Evolutionary conservation across 23 red algal genomes (phyloP).

Genomic region (Pyropia haitanensis): DNA sequence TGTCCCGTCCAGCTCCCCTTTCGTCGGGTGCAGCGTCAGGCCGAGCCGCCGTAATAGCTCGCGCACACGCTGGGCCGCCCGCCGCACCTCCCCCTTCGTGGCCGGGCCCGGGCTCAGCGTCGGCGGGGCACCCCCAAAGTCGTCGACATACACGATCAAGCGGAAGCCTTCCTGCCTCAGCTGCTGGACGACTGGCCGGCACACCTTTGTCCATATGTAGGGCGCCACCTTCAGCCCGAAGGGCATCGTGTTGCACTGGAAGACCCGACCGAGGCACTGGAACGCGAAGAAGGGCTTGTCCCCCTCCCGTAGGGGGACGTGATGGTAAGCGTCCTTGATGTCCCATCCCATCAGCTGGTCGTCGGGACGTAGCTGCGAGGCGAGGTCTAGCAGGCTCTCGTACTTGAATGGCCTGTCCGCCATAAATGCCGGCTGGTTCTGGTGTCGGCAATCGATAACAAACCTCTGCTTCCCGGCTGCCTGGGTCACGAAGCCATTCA

Average conservation of each 20-base stretch:
- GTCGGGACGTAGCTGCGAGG: background rate
- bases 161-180: background rate
- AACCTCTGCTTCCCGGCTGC: constrained; percentile 8
- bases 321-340: constrained; percentile 17
- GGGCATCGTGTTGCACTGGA: constrained; percentile 10
- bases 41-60: background rate
- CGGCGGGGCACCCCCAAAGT: too few species aligned
- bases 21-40: background rate
- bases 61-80: background rate
- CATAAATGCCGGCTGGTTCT: constrained; percentile 4
- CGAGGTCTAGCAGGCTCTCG: constrained; percentile 14
- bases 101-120: too few species aligned
- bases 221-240: constrained; percentile 16
- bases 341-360: constrained; percentile 15
- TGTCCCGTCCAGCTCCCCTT: constrained; percentile 4
- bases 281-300: constrained; percentile 32
- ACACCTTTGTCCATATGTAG: constrained; percentile 9
- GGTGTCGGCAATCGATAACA: constrained; percentile 9
- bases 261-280: constrained; percentile 4
- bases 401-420: constrained; percentile 1
- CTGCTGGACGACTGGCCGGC: constrained; percentile 9
- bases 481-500: constrained; percentile 4
- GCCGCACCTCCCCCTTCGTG: too few species aligned
- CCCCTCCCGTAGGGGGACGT: constrained; percentile 5
- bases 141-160: constrained; percentile 21